Evolutionary conservation across 768 basidiomycete species (phyloP).

Genomic region (Tylopilus sp.): DNA sequence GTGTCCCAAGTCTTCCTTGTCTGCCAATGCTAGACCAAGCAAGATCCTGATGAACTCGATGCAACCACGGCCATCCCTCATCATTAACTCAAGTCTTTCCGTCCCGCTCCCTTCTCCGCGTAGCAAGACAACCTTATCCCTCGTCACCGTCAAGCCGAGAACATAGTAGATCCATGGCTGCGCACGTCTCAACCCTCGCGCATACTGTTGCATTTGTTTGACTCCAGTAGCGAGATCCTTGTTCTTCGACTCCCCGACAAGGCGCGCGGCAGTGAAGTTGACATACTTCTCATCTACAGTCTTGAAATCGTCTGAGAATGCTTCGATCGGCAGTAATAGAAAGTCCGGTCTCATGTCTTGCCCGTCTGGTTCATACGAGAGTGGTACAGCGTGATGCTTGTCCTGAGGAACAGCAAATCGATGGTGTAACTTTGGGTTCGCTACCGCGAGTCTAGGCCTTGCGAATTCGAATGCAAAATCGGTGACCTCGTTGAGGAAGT

Average conservation of each 20-base stretch:
- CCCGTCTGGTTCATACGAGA: not conserved
- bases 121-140: not conserved
- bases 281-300: not conserved
- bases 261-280: not conserved
- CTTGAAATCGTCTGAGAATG: not conserved
- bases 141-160: not conserved
- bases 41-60: constrained; percentile 8
- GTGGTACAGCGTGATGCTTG: not conserved
- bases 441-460: not conserved
- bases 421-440: not conserved
- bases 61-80: constrained; percentile 2
- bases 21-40: constrained; percentile 12
- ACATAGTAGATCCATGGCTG: not conserved
- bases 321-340: not conserved
- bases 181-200: not conserved
- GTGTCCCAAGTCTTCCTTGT: constrained; percentile 9
- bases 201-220: constrained; percentile 4
- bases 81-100: constrained; percentile 5
- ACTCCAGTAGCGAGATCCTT: not conserved
- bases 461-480: not conserved
- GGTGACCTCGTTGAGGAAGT: constrained; percentile 3
- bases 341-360: not conserved
- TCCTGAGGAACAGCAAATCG: not conserved
- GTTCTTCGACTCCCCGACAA: constrained; percentile 1
- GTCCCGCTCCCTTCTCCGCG: constrained; percentile 9